phyloP scores from a whole-genome alignment of 257 asterid species.

The Solanum pinnatisectum region DNA sequence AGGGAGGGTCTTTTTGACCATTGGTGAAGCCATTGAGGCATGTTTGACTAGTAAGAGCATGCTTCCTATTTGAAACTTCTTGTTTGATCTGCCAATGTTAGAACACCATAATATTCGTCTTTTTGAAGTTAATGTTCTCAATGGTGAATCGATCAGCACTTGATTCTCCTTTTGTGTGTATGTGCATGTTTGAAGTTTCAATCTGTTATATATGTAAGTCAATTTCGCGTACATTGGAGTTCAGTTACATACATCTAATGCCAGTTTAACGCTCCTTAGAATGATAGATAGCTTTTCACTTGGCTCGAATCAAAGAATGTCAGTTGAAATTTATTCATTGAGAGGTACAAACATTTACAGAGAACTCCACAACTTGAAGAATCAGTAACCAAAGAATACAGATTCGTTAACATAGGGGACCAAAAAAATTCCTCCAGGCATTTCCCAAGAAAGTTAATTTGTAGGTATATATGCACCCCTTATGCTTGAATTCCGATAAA shows the following conservation, averaged over 20 bases:
- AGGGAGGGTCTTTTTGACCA: constrained; percentile 17
- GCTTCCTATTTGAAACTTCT: not conserved
- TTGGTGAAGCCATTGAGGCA: constrained; percentile 31
- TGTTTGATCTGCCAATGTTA: not conserved
- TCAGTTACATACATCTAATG: not conserved
- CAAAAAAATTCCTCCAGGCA: not conserved
- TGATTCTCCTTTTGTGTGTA: not conserved
- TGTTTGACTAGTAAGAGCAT: constrained; percentile 2
- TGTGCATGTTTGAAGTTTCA: not conserved
- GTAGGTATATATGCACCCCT: not conserved
- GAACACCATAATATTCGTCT: not conserved
- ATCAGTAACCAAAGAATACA: not conserved
- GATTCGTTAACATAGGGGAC: not conserved
- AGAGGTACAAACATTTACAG: not conserved
- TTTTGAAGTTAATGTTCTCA: not conserved
- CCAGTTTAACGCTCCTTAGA: not conserved
- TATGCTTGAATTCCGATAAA: not conserved
- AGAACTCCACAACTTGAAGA: not conserved
- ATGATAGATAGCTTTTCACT: not conserved
- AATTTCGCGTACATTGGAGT: not conserved
- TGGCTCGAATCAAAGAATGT: not conserved
- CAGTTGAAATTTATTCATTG: not conserved
- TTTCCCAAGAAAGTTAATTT: not conserved
- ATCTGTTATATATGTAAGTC: not conserved
- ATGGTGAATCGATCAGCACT: not conserved